phyloP scores from a whole-genome alignment of 176 grass and related monocot species.

The Rhynchospora tenuis region DNA sequence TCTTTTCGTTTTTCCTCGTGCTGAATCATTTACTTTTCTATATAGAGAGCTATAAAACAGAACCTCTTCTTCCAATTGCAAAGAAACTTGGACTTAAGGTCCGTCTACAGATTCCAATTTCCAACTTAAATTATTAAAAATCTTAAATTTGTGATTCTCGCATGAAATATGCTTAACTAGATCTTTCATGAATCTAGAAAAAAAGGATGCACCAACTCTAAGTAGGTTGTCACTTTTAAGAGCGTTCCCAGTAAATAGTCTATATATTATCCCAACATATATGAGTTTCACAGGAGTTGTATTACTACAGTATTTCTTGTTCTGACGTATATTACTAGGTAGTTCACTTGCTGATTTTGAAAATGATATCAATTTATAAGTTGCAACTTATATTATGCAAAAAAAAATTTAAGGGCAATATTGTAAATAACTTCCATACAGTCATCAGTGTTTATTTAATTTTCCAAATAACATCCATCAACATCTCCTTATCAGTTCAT shows the following conservation, averaged over 20 bases:
- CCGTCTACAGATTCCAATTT: not conserved
- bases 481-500: not conserved
- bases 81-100: not conserved
- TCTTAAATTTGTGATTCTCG: not conserved
- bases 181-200: not conserved
- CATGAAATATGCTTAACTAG: not conserved
- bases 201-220: not conserved
- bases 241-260: too few species aligned
- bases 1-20: not conserved
- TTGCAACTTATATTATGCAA: not conserved
- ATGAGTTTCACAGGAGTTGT: too few species aligned
- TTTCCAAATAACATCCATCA: not conserved
- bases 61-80: not conserved
- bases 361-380: not conserved
- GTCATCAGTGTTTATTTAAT: not conserved
- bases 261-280: too few species aligned
- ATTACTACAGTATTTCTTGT: too few species aligned
- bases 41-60: not conserved
- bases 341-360: not conserved
- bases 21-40: not conserved
- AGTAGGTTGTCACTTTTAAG: too few species aligned
- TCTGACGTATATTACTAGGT: too few species aligned
- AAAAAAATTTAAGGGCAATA: not conserved
- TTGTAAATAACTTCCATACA: not conserved
- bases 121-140: not conserved